Evolutionary conservation across 306 rosid species (phyloP).

Genomic region (Dryas drummondii): DNA sequence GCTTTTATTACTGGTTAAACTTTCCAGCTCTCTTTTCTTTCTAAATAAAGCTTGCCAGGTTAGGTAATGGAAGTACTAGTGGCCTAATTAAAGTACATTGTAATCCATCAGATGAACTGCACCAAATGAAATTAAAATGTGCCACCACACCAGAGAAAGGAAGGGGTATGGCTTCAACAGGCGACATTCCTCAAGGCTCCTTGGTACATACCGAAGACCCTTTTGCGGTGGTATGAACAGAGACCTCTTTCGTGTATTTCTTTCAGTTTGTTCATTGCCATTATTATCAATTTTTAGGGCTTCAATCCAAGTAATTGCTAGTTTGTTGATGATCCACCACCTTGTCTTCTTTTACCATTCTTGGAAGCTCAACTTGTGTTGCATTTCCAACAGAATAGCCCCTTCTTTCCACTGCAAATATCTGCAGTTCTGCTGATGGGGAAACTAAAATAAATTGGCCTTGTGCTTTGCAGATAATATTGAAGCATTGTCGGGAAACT

Average conservation of each 20-base stretch:
- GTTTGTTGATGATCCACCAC: background rate
- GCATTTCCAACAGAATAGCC: background rate
- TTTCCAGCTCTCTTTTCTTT: background rate
- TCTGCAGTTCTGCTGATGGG: background rate
- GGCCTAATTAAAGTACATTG: background rate
- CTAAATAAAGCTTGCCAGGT: conserved; percentile 7
- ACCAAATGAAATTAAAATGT: conserved; percentile 49
- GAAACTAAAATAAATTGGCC: conserved; percentile 1
- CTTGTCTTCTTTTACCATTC: background rate
- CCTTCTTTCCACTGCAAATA: background rate
- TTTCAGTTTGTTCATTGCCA: background rate
- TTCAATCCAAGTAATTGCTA: conserved; percentile 8
- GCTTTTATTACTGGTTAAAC: conserved; percentile 2
- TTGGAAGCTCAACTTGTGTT: background rate
- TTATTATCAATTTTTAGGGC: conserved; percentile 4
- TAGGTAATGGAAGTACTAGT: background rate
- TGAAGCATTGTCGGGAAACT: conserved; percentile 75
- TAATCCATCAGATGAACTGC: conserved; percentile 47
- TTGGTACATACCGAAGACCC: conserved; percentile 80
- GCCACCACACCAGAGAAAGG: conserved; percentile 59
- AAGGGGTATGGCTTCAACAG: conserved; percentile 57
- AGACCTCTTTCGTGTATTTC: background rate
- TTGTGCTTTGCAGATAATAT: conserved; percentile 50
- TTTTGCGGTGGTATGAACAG: conserved; percentile 61
- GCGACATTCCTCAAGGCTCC: conserved; percentile 60